These are phyloP conservation scores for Phialophora expanda DNA, from an alignment of 2,329 filamentous ascomycete genomes.

Conservation along the genomic window DNA sequence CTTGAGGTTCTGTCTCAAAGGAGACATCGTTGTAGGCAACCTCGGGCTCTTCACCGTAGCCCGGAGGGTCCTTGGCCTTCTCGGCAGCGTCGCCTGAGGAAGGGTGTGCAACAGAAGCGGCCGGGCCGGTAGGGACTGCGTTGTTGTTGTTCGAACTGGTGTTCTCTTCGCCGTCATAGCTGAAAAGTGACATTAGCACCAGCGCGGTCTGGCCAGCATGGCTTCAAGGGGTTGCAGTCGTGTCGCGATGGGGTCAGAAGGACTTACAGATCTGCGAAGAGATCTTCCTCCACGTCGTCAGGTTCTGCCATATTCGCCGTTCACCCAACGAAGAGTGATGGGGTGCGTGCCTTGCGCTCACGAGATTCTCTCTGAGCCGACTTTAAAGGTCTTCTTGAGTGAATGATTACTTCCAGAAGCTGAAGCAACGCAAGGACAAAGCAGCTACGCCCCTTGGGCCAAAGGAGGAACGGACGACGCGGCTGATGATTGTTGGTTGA, in stretches of 20 bases:
- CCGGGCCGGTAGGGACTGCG: slow-evolving; percentile 37
- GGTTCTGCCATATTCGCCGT: slow-evolving; percentile 41
- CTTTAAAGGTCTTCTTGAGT: neutral
- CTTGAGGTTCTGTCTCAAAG: slow-evolving; percentile 40
- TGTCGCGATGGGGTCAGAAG: slow-evolving; percentile 18
- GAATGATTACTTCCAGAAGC: neutral
- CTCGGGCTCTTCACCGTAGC: slow-evolving; percentile 42
- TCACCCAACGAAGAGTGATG: neutral
- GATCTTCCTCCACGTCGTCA: slow-evolving; percentile 87
- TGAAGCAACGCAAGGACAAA: neutral
- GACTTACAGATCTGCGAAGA: slow-evolving; percentile 91
- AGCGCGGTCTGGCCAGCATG: slow-evolving; percentile 21
- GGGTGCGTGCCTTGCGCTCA: slow-evolving; percentile 4
- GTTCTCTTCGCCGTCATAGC: slow-evolving; percentile 71
- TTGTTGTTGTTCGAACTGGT: slow-evolving; percentile 43
- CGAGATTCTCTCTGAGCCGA: neutral
- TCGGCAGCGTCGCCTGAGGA: slow-evolving; percentile 44
- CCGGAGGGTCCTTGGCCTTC: slow-evolving; percentile 41
- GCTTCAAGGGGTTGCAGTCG: neutral
- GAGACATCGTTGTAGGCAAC: slow-evolving; percentile 42
- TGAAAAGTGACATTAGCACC: slow-evolving; percentile 42
- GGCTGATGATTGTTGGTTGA: neutral
- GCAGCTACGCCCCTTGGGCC: neutral
- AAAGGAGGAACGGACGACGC: neutral
- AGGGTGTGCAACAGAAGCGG: slow-evolving; percentile 32